Base-by-base conservation (phyloP, 768 basidiomycete genomes). In the Lentinula guzmanii region DNA sequence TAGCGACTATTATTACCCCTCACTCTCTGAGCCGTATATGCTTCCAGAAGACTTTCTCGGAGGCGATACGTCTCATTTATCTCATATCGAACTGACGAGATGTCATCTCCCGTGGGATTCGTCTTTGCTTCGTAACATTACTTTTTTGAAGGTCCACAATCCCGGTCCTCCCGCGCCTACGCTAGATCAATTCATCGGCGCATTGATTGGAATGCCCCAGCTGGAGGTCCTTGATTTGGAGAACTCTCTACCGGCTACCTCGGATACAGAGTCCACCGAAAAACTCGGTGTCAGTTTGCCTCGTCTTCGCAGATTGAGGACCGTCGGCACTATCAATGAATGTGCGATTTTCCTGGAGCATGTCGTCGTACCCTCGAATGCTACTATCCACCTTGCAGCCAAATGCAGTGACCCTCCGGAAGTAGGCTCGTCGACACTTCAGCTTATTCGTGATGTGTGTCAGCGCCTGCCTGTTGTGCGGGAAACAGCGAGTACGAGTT, bases 31-130 rank as follows among this genome's bases (percentile, higher is more conserved):
- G 57, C 60, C 60, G n/a, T 69, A 64, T 45, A 68, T 64, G 13
- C 61, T 77, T 11, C 69, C 71, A 0, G 63, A 65, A 3, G 48
- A 52, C 8, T 66, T 76, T 24, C 72, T 79, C 42, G 65, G 63
- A 28, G 74, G 71, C 33, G 64, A 72, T 8, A 70, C 71, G 3
- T 74, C 75, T 11, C 67, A 67, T 34, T 70, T 82, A 28, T 72
- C 72, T 52, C 66, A 64, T 24, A 63, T 82, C 16, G 71, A 76
- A 60, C 64, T 82, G 1, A 67, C 60, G 13, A 65, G 70, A 28
- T 75, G 76, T 59, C 67, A 69, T 42, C 64, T 79, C 53, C 65
- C 70, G 5, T 76, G 77, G 76, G 66, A 72, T 18, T 77, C 74
- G 1, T 63, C 71, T 1, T 61, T 77, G 13, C 66, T 81, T 28